phyloP scores from a whole-genome alignment of 2,329 filamentous ascomycete species.

The Camillea tinctor region DNA sequence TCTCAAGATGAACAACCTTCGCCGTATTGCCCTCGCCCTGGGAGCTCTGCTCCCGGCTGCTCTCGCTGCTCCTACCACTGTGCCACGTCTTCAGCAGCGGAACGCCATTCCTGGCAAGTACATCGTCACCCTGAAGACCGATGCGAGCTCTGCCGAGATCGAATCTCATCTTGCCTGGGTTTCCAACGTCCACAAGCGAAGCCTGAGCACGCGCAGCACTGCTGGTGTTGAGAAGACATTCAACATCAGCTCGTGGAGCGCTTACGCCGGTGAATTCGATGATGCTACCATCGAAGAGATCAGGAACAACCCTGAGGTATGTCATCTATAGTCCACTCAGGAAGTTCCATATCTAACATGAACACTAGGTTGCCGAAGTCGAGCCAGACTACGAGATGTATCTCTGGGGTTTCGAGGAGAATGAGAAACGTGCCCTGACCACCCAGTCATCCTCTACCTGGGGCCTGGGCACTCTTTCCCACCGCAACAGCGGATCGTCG shows the following conservation, averaged over 20 bases:
- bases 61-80: conserved; percentile 26
- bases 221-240: conserved; percentile 41
- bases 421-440: conserved; percentile 23
- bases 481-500: conserved; percentile 32
- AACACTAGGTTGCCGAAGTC: conserved; percentile 27
- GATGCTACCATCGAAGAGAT: conserved; percentile 29
- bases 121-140: conserved; percentile 31
- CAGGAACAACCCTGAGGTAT: conserved; percentile 34
- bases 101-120: conserved; percentile 33
- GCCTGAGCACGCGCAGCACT: conserved; percentile 34
- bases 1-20: conserved; percentile 29
- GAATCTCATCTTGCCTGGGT: conserved; percentile 37
- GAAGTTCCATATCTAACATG: neutral
- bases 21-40: conserved; percentile 28
- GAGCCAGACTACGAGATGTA: conserved; percentile 32
- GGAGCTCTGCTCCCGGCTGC: conserved; percentile 31
- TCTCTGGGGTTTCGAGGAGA: conserved; percentile 19
- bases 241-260: conserved; percentile 41
- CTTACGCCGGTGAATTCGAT: conserved; percentile 45
- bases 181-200: conserved; percentile 35
- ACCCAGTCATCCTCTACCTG: conserved; percentile 39
- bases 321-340: neutral
- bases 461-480: conserved; percentile 47
- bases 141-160: conserved; percentile 30
- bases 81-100: conserved; percentile 9